A percentile compares a stretch with the other conserved stretches of the same genome.
Evolutionary conservation across 345 rosid species (phyloP).

Genomic region (Populus tremula): DNA sequence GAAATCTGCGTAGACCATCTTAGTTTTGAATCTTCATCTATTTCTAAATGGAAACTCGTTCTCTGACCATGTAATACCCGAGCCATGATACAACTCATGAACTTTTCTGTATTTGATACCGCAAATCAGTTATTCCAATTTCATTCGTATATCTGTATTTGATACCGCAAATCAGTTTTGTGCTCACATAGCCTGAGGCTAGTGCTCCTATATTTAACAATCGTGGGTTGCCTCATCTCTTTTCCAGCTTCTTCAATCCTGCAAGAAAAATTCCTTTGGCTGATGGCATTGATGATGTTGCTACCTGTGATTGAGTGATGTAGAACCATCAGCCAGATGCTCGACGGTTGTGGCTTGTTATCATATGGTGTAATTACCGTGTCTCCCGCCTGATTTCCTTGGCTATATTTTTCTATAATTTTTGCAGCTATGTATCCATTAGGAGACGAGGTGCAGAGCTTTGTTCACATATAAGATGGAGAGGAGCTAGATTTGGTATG

Average conservation of each 20-base stretch:
- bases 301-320: slow-evolving; percentile 3
- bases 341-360: not conserved
- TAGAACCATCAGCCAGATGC: not conserved
- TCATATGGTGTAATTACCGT: not conserved
- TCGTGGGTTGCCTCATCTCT: not conserved
- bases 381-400: not conserved
- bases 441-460: not conserved
- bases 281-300: slow-evolving; percentile 16
- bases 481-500: not conserved
- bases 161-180: not conserved
- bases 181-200: not conserved
- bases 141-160: not conserved
- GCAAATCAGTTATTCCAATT: not conserved
- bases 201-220: not conserved
- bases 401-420: not conserved
- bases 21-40: not conserved
- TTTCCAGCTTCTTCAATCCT: slow-evolving; percentile 27
- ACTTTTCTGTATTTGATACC: not conserved
- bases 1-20: not conserved
- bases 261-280: slow-evolving; percentile 18
- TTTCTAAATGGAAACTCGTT: not conserved
- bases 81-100: not conserved
- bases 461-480: not conserved
- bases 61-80: not conserved
- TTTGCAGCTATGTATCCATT: not conserved